Conservation (phyloP, 2,329 filamentous ascomycete species). For the Zasmidium cellare region DNA sequence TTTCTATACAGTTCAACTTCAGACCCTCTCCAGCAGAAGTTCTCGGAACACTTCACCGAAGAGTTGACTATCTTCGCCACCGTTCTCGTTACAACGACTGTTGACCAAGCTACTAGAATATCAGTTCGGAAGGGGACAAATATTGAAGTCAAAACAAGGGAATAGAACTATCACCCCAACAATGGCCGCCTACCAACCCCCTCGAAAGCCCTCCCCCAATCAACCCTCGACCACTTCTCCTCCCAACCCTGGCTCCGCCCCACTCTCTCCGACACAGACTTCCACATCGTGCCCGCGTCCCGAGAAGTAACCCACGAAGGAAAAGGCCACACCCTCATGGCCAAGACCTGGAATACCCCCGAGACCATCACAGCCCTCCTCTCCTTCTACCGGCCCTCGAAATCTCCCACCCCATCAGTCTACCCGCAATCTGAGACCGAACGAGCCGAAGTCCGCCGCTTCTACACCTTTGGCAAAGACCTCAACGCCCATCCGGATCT, state of each 20-base stretch:
- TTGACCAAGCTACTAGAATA: too few relatives aligned
- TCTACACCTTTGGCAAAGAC: constrained; percentile 24
- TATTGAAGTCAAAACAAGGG: too few relatives aligned
- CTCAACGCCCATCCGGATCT: constrained; percentile 24
- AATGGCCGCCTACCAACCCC: not conserved
- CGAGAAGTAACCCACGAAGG: constrained; percentile 20
- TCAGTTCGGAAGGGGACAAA: too few relatives aligned
- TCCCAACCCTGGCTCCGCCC: constrained; percentile 13
- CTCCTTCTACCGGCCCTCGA: constrained; percentile 12
- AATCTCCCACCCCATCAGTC: not conserved
- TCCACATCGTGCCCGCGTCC: constrained; percentile 17
- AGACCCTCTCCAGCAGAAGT: too few relatives aligned
- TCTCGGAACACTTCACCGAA: too few relatives aligned
- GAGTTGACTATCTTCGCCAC: too few relatives aligned
- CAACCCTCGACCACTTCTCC: constrained; percentile 23
- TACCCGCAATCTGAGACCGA: constrained; percentile 12
- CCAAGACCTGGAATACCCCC: constrained; percentile 24
- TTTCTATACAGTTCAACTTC: too few relatives aligned
- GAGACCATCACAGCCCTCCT: constrained; percentile 20
- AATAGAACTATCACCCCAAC: too few relatives aligned
- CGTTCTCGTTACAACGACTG: too few relatives aligned
- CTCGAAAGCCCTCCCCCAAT: not conserved
- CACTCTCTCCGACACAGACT: constrained; percentile 15
- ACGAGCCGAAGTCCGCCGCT: constrained; percentile 17
- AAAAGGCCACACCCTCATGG: constrained; percentile 23